phyloP scores from a whole-genome alignment of 495 filamentous ascomycete genomes.

The Hypoxylon cercidicola region DNA sequence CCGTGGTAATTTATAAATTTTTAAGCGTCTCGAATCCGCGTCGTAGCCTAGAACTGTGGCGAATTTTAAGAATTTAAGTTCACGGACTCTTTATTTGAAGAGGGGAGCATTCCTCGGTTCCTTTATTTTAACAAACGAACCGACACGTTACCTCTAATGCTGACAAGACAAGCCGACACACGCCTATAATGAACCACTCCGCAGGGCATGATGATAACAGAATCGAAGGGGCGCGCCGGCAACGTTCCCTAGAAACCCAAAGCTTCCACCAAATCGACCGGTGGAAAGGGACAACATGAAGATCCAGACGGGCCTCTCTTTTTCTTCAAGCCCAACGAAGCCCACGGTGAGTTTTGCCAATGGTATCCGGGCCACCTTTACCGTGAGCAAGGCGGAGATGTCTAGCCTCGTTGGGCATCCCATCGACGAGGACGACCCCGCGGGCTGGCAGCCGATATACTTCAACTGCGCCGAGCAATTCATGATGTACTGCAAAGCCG shows the following conservation, averaged over 20 bases:
- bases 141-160: no score
- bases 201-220: background rate
- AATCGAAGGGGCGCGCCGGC: background rate
- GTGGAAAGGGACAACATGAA: background rate
- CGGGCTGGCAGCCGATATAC: conserved; percentile 33
- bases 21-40: no score
- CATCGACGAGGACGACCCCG: conserved; percentile 34
- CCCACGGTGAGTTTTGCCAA: conserved; percentile 47
- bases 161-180: no score
- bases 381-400: conserved; percentile 39
- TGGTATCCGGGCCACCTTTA: conserved; percentile 45
- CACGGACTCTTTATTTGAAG: no score
- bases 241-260: background rate
- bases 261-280: background rate
- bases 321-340: conserved; percentile 42
- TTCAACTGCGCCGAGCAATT: conserved; percentile 51
- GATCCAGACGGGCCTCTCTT: conserved; percentile 29
- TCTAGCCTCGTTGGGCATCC: conserved; percentile 38
- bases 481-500: conserved; percentile 54
- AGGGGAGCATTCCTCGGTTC: no score
- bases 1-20: no score
- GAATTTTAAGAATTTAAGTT: no score
- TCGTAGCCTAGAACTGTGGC: no score
- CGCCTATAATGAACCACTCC: no score
- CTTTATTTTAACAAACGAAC: no score